Conservation (phyloP, 768 basidiomycete species). For the Lentinula sp. region DNA sequence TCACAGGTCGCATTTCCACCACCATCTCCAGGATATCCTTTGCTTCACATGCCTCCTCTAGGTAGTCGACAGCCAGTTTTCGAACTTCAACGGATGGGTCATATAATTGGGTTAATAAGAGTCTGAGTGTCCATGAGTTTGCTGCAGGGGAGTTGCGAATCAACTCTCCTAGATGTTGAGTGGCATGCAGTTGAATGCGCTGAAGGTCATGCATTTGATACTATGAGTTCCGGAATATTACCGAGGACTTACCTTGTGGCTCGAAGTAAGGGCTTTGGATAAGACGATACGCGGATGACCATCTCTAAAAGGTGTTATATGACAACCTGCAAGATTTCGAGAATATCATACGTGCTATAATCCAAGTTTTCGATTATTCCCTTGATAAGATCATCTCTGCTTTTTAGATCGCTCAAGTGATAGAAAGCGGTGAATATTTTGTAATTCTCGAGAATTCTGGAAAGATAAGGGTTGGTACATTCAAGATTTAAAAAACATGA, state of each 20-base stretch:
- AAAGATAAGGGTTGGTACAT: background rate
- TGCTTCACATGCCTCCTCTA: conserved; percentile 86
- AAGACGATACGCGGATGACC: conserved; percentile 92
- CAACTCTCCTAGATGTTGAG: conserved; percentile 77
- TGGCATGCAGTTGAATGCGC: conserved; percentile 88
- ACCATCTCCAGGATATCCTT: conserved; percentile 82
- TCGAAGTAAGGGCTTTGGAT: conserved; percentile 92
- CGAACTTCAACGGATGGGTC: conserved; percentile 89
- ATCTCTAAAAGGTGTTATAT: conserved; percentile 50
- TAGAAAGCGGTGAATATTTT: conserved; percentile 96
- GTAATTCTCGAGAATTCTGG: conserved; percentile 85
- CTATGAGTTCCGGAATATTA: background rate
- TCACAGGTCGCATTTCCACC: conserved; percentile 89
- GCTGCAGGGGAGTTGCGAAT: conserved; percentile 61
- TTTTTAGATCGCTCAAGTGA: conserved; percentile 85
- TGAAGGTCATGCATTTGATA: conserved; percentile 20
- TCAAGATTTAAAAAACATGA: background rate
- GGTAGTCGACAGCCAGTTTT: conserved; percentile 80
- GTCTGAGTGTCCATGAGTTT: conserved; percentile 83
- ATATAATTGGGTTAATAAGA: conserved; percentile 93
- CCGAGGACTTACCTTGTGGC: conserved; percentile 56
- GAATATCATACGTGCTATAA: conserved; percentile 68
- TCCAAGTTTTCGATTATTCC: conserved; percentile 89
- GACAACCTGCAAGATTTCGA: conserved; percentile 1
- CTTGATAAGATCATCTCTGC: conserved; percentile 88